These are phyloP conservation scores for Aphanomyces cochlioides DNA, from an alignment of 352 stramenopile genomes.

Conservation along the genomic window DNA sequence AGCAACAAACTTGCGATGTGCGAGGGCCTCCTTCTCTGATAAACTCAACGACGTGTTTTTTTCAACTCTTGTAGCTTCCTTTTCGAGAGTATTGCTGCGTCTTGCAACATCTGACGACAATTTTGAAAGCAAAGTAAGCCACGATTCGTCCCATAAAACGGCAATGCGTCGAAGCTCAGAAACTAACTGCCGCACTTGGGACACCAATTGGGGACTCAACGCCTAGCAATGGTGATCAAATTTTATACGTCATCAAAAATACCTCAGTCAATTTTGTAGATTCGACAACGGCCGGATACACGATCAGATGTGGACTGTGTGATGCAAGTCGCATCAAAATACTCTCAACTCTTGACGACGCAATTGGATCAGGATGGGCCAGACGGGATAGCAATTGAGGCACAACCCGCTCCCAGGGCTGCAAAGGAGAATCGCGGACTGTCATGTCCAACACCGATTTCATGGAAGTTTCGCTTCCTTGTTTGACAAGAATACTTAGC, in stretches of 20 bases:
- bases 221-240: slow-evolving; percentile 31
- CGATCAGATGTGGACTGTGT: slow-evolving; percentile 57
- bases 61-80: slow-evolving; percentile 63
- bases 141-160: slow-evolving; percentile 81
- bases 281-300: slow-evolving; percentile 74
- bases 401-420: slow-evolving; percentile 60
- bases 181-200: slow-evolving; percentile 58
- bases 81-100: slow-evolving; percentile 62
- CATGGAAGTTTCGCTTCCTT: slow-evolving; percentile 49
- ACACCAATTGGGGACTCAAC: slow-evolving; percentile 43
- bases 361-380: slow-evolving; percentile 47
- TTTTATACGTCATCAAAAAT: slow-evolving; percentile 31
- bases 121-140: slow-evolving; percentile 67
- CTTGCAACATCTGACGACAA: slow-evolving; percentile 66
- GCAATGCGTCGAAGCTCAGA: slow-evolving; percentile 73
- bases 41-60: slow-evolving; percentile 62
- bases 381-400: slow-evolving; percentile 68
- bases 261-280: slow-evolving; percentile 30
- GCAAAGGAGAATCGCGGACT: slow-evolving; percentile 48
- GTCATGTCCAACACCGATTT: slow-evolving; percentile 41
- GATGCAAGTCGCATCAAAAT: slow-evolving; percentile 65
- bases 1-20: slow-evolving; percentile 63
- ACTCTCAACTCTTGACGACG: slow-evolving; percentile 50
- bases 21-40: slow-evolving; percentile 61
- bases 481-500: slow-evolving; percentile 60